Base-by-base conservation (phyloP, 2,329 filamentous ascomycete species). In the Hypoxylon sp. region DNA sequence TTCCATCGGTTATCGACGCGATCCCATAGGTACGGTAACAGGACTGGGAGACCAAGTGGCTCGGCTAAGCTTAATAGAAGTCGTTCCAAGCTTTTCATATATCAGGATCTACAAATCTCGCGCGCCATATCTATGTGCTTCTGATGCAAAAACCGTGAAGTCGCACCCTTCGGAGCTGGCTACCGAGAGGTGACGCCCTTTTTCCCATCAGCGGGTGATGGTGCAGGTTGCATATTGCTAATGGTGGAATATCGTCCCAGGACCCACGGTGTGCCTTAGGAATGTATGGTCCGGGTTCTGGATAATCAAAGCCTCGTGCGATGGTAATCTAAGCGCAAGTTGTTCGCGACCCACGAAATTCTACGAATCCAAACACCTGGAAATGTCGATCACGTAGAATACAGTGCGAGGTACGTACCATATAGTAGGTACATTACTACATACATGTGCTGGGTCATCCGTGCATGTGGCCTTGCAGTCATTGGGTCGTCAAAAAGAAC, bases 131-230 rank as follows among this genome's bases (percentile, higher is more conserved):
- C n/a, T n/a, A n/a, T 47, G 44, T 64, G 34, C 54, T 61, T 59
- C 61, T 58, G 47, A 59, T 57, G 28, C 46, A 61, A 43, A 59
- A 54, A 37, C 46, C 54, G 54, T 24, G 55, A 22, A 49, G 59
- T 56, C 55, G 22, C 22, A 59, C 39, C 48, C 28, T 30, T 60
- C 60, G 54, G 50, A 49, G 39, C 55, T 34, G 30, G 22, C 5
- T 56, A 62, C 62, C 58, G 61, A 67, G 51, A 67, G 51, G 50
- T 37, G 61, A 65, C 56, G 49, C 22, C 43, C 24, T 44, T 54
- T 57, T 41, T 43, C 28, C 43, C 11, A 53, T 43, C 7, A 28
- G 34, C 37, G 19, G 30, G 7, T 6, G 8, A 47, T 28, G 13
- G 7, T 28, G 13, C 24, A 49, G 55, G 55, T 57, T 49, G 11